A percentile compares a stretch with the other conserved stretches of the same genome.
These are phyloP conservation scores for Raffaelea albimanens DNA, from an alignment of 2,329 filamentous ascomycete genomes.

Conservation along the genomic window DNA sequence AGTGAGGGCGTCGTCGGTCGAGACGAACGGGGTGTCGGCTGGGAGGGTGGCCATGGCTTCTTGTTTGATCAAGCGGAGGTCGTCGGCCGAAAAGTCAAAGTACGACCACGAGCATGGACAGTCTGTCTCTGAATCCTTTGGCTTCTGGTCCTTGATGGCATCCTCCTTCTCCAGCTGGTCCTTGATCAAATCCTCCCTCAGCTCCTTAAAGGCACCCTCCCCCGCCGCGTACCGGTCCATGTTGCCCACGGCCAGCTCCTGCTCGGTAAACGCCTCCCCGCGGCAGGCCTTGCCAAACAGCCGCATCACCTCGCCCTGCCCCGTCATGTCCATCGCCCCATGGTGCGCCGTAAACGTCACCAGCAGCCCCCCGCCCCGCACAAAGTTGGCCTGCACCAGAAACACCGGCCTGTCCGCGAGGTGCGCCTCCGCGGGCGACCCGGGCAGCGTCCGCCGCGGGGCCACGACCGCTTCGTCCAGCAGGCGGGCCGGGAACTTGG, in stretches of 20 bases:
- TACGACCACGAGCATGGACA: conserved; percentile 12
- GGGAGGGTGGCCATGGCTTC: not conserved
- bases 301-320: conserved; percentile 13
- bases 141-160: not conserved
- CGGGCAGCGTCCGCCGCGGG: conserved; percentile 2
- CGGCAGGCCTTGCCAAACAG: conserved; percentile 40
- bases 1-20: conserved; percentile 43
- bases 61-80: conserved; percentile 6
- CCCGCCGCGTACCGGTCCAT: conserved; percentile 22
- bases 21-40: conserved; percentile 12
- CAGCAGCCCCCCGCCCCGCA: conserved; percentile 13
- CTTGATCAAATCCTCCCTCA: conserved; percentile 17
- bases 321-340: conserved; percentile 15
- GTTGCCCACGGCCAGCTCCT: conserved; percentile 28
- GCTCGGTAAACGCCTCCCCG: conserved; percentile 30
- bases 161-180: not conserved
- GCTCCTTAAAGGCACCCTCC: conserved; percentile 28
- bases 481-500: conserved; percentile 40
- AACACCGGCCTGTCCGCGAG: conserved; percentile 32
- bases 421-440: conserved; percentile 27
- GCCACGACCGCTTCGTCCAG: conserved; percentile 28
- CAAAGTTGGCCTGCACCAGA: conserved; percentile 17
- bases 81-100: conserved; percentile 6
- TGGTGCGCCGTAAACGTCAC: conserved; percentile 14
- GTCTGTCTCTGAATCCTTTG: too few species aligned